These are phyloP conservation scores for Blakeslea trispora DNA, from an alignment of 371 early-diverging fungal species.

Conservation along the genomic window DNA sequence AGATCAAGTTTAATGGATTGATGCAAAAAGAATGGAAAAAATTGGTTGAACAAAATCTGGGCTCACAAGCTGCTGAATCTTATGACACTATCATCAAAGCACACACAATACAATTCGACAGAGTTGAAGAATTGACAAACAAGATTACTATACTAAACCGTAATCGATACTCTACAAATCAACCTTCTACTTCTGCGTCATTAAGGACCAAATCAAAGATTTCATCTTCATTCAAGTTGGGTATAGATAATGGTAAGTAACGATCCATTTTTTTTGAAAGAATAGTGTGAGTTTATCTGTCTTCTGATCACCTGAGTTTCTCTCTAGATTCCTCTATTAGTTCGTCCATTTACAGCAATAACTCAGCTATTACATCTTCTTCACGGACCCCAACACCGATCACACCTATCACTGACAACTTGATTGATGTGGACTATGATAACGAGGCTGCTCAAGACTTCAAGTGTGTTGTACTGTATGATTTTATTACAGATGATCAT, in stretches of 20 bases:
- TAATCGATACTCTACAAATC: conserved; percentile 8
- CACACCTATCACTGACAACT: background rate
- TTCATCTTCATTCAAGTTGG: background rate
- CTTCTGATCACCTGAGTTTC: too few species aligned
- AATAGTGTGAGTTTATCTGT: too few species aligned
- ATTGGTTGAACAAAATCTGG: conserved; percentile 29
- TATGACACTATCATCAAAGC: conserved; percentile 13
- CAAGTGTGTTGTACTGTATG: conserved; percentile 26
- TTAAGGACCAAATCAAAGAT: conserved; percentile 1
- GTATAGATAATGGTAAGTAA: conserved; percentile 9
- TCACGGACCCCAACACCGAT: background rate
- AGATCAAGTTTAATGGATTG: conserved; percentile 50
- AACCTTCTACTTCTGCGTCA: conserved; percentile 6
- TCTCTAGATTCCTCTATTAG: background rate
- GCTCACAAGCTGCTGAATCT: conserved; percentile 5
- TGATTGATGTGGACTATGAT: conserved; percentile 12
- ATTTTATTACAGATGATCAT: conserved; percentile 22
- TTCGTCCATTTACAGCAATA: background rate
- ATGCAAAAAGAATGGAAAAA: conserved; percentile 42
- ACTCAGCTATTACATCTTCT: conserved; percentile 1
- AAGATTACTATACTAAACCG: conserved; percentile 19
- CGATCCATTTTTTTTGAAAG: too few species aligned
- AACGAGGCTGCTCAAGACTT: conserved; percentile 14
- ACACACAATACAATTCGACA: conserved; percentile 13
- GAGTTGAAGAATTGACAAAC: conserved; percentile 10